Evolutionary conservation across 352 stramenopile species (phyloP), one percentile per base, ranked within the genome.

Genomic region (Globisporangium middletonii): DNA sequence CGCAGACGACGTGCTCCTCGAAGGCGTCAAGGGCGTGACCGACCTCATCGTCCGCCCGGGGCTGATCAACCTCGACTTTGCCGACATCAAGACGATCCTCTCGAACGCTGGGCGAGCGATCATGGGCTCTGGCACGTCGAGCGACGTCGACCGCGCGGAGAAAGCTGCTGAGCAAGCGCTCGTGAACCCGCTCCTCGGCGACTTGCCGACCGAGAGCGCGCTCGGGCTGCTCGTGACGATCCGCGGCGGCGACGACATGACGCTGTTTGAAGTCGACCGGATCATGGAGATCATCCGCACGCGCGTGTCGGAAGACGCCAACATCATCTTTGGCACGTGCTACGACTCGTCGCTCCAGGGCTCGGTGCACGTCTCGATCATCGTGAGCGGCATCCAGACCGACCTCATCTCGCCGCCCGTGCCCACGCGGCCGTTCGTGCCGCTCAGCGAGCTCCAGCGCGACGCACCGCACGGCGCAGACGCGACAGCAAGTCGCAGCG

Each of bases 61-160:
- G 44, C 68, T 99, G n/a, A 97, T 99, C 54, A 99, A 99, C 67
- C 75, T 99, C 16, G 96, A 98, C 68, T 99, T 99, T 77, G 96
- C 95, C 26, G 96, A 99, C 71, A 97, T 99, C 56, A 91, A 96
- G 62, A 94, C 92, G 12, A 97, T 99, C 53, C 88, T 99, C 64
- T 92, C 87, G 37, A 92, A 95, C 67, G 94, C 94, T 6, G 95
- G 96, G 0, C 94, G 92, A 15, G 96, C 95, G 19, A 88, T 99
- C 47, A 99, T 99, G 95, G 96, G 96, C 53, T 97, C 97, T 6
- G 95, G 95, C 13, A 70, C 71, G 37, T 77, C 82, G 8, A 79
- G 60, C 3, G 81, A 71, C 15, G 78, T 92, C n/a, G 79, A 79
- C 5, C 79, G 94, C 16, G 95, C 96, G 2, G 73, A 78, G 38